phyloP scores from a whole-genome alignment of 768 basidiomycete genomes.

The Boletus insuetus region DNA sequence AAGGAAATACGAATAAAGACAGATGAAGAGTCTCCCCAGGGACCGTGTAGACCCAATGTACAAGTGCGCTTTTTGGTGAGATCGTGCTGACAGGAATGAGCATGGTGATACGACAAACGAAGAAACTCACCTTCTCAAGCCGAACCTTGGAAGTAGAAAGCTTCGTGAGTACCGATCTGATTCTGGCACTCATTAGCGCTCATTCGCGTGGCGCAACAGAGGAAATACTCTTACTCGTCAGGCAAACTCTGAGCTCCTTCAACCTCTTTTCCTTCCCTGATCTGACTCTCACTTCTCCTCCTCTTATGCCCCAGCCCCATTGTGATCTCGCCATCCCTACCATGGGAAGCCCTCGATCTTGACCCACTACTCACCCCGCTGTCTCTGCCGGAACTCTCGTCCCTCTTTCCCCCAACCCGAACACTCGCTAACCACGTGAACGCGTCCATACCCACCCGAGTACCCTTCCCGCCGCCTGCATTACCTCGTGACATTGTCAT shows the following conservation, averaged over 20 bases:
- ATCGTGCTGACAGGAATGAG: slow-evolving; percentile 48
- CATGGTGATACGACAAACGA: not conserved
- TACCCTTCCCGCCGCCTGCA: slow-evolving; percentile 45
- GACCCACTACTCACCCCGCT: slow-evolving; percentile 46
- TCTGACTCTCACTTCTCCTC: slow-evolving; percentile 48
- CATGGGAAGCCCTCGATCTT: slow-evolving; percentile 38
- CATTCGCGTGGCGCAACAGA: not conserved
- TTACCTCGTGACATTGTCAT: slow-evolving; percentile 49
- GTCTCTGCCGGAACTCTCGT: slow-evolving; percentile 54
- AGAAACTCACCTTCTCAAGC: slow-evolving; percentile 71
- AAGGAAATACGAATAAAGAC: slow-evolving; percentile 88
- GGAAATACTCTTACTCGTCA: slow-evolving; percentile 57
- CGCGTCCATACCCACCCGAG: slow-evolving; percentile 66
- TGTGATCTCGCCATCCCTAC: slow-evolving; percentile 10
- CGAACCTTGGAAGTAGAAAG: slow-evolving; percentile 70
- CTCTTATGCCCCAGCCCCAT: slow-evolving; percentile 22
- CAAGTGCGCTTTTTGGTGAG: slow-evolving; percentile 72
- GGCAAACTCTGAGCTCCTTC: slow-evolving; percentile 54
- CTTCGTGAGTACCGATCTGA: slow-evolving; percentile 68
- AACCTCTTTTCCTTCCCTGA: slow-evolving; percentile 30
- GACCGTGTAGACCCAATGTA: slow-evolving; percentile 83
- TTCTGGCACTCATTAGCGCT: slow-evolving; percentile 39
- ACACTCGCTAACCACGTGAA: slow-evolving; percentile 74
- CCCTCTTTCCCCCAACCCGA: slow-evolving; percentile 55
- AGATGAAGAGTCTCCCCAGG: slow-evolving; percentile 85